Base-by-base conservation (phyloP, 169 alveolate genomes). In the Plasmodium sp. region DNA sequence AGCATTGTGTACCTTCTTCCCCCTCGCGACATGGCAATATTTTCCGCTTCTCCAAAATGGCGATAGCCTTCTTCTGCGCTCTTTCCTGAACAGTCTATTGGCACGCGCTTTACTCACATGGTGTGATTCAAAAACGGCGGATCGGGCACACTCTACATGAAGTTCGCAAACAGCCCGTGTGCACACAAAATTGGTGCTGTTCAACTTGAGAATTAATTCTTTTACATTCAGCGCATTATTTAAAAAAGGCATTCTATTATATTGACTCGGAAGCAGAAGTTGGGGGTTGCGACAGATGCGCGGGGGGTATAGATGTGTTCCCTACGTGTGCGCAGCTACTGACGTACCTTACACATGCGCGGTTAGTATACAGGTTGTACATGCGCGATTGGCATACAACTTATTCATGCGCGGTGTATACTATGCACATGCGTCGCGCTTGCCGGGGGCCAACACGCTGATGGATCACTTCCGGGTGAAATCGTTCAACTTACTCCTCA, bases 191-290 rank as follows among this genome's bases (percentile, higher is more conserved):
- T 12, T n/a, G 10, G 22, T 9, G 12, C 39, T 41, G n/a, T 80
- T 88, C 81, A 88, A 18, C 83, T 62, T 79, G 18, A 18, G 3
- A 62, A 67, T 18, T 79, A 88, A 62, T 67, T 58, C 72, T 81
- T 81, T 88, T 41, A 62, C 71, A 58, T 88, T 80, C 51, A 58
- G 43, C 48, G 33, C 90, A 79, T 88, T 62, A 58, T 88, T 88
- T 39, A 88, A 88, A 79, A 79, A 62, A 67, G 94, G 94, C 94
- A 88, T 88, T 88, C 45, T 88, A 58, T 34, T 83, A 51, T 81
- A 31, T 22, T 2, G 34, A 67, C 77, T 31, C 39, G 39, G 77
- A 31, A 31, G 77, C 41, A 67, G n/a, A 67, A 67, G 5, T 67
- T 67, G 43, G 43, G 5, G 12, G 14, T 67, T 67, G 77, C 5